Conservation (phyloP, 2,329 filamentous ascomycete species). For the Penicillium corylophilum region DNA sequence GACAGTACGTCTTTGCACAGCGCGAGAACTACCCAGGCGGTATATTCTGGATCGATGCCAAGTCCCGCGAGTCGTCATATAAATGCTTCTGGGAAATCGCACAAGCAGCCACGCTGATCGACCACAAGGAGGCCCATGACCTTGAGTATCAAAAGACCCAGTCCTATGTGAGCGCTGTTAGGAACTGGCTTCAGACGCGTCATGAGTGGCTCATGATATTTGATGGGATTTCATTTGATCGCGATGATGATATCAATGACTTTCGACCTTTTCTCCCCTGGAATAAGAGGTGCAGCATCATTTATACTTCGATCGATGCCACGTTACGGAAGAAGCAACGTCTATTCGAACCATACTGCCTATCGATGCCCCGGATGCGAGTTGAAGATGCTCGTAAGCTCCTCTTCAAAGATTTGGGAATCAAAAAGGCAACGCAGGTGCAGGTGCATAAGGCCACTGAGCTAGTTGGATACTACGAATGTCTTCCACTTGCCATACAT, state of each 20-base stretch:
- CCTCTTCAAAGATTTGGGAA: slow-evolving; percentile 62
- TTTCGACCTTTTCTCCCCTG: slow-evolving; percentile 65
- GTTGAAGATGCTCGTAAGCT: slow-evolving; percentile 60
- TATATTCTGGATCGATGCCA: slow-evolving; percentile 68
- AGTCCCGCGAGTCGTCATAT: slow-evolving; percentile 57
- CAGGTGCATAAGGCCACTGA: slow-evolving; percentile 60
- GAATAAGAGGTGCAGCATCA: slow-evolving; percentile 60
- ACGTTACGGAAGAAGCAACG: slow-evolving; percentile 56
- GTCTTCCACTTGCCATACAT: slow-evolving; percentile 67
- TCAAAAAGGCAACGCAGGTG: slow-evolving; percentile 54
- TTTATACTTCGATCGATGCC: slow-evolving; percentile 66
- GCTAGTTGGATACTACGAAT: slow-evolving; percentile 62
- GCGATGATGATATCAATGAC: slow-evolving; percentile 50
- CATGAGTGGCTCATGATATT: slow-evolving; percentile 68
- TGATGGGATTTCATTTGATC: slow-evolving; percentile 64
- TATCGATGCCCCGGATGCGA: slow-evolving; percentile 57
- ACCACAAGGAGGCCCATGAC: slow-evolving; percentile 41
- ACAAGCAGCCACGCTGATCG: slow-evolving; percentile 54
- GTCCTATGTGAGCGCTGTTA: slow-evolving; percentile 58
- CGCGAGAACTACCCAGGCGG: slow-evolving; percentile 62
- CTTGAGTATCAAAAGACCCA: slow-evolving; percentile 40
- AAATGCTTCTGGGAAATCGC: slow-evolving; percentile 67
- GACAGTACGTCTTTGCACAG: slow-evolving; percentile 65
- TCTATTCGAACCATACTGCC: slow-evolving; percentile 59
- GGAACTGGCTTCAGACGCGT: slow-evolving; percentile 60